Evolutionary conservation across 2,329 filamentous ascomycete genomes (phyloP), one percentile per base, ranked within the genome.

Genomic region (Sclerotinia minor): DNA sequence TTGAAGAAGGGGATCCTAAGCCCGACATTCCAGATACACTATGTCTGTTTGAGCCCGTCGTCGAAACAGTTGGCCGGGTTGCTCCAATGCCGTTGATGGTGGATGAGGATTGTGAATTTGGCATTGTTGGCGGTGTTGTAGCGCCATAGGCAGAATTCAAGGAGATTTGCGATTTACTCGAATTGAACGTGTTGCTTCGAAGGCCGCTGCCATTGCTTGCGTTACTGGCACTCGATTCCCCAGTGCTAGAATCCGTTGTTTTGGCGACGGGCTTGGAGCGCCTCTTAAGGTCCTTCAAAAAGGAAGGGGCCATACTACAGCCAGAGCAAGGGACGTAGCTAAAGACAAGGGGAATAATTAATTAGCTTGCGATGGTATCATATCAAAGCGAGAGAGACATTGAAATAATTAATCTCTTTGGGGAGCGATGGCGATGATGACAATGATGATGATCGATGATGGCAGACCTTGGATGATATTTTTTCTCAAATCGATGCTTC

Each of bases 271-370:
- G 85, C 78, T 84, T 89, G 67, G 91, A 95, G 74, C 89, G 89
- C 73, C 92, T 87, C 74, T 92, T 90, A 67, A 96, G 80, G 76
- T 90, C 88, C 79, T 87, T 92, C 75, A 95, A 83, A 76, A 96
- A 92, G 54, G 89, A 80, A 45, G 85, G 84, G 67, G 85, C 81
- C 85, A 88, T 88, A 24, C 15, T 71, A 44, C 55, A 67, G 54
- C 49, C 50, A 53, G 49, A 50, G 65, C 19, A 54, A 61, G 35
- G 58, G 24, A 44, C 11, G 58, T 49, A 32, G 57, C 58, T 49
- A 47, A 35, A 35, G 58, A 11, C 6, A n/a, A 24, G 45, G 35
- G 24, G 29, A 19, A 50, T 2, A 45, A 54, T 61, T 3, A n/a
- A 35, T 67, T 44, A 54, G 47, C 32, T 67, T 32, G 35, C 19